phyloP scores from a whole-genome alignment of 108 stramenopile genomes.

The Pseudonitzschia multiseries region DNA sequence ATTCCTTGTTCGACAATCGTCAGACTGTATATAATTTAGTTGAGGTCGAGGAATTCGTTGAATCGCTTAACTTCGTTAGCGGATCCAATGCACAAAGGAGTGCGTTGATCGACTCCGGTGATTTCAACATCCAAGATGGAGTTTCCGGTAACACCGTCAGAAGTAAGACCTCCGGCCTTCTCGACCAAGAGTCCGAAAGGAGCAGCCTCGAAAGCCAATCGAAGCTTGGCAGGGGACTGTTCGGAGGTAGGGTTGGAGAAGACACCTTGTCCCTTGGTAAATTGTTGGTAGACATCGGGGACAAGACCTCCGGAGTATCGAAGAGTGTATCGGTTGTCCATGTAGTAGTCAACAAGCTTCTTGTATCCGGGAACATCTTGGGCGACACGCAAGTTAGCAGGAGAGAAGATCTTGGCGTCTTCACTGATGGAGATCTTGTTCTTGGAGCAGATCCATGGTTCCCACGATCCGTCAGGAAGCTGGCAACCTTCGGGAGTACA shows the following conservation, averaged over 20 bases:
- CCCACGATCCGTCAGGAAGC: conserved; percentile 27
- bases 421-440: conserved; percentile 53
- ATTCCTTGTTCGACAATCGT: neutral
- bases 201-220: conserved; percentile 84
- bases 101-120: conserved; percentile 62
- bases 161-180: conserved; percentile 78
- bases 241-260: conserved; percentile 76
- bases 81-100: conserved; percentile 68
- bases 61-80: conserved; percentile 52
- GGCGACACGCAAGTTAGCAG: conserved; percentile 93
- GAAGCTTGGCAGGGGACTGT: conserved; percentile 75
- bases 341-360: conserved; percentile 84
- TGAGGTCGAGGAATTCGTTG: conserved; percentile 22
- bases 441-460: conserved; percentile 68
- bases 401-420: conserved; percentile 87
- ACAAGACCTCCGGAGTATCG: conserved; percentile 75
- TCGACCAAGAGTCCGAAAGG: conserved; percentile 84
- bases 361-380: conserved; percentile 87
- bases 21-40: neutral
- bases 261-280: conserved; percentile 66
- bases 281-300: conserved; percentile 70
- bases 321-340: conserved; percentile 89
- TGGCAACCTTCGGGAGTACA: conserved; percentile 55
- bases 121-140: conserved; percentile 76
- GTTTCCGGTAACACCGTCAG: conserved; percentile 57